phyloP scores from a whole-genome alignment of 805 yeast species.

The Alloascoidea hylecoeti region DNA sequence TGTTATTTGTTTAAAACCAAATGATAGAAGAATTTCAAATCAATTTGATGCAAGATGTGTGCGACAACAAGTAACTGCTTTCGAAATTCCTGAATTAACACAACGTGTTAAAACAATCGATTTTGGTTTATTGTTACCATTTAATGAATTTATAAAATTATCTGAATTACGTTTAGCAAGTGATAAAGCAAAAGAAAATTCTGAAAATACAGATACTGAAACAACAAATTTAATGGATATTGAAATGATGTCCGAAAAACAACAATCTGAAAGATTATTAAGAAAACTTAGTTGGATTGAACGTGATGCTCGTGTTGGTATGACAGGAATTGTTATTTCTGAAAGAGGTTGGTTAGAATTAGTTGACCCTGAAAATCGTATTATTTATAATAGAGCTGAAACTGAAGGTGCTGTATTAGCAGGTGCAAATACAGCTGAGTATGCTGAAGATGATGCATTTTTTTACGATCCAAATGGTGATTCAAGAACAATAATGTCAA shows the following conservation, averaged over 20 bases:
- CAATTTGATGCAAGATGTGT: conserved; percentile 27
- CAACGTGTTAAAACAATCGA: conserved; percentile 21
- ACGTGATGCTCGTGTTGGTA: conserved; percentile 22
- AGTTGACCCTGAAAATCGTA: conserved; percentile 18
- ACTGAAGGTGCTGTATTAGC: conserved; percentile 1
- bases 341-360: conserved; percentile 24
- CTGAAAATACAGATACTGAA: conserved; percentile 4
- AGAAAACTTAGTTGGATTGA: conserved; percentile 17
- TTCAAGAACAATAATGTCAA: background rate
- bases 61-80: conserved; percentile 23
- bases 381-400: background rate
- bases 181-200: conserved; percentile 5
- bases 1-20: conserved; percentile 25
- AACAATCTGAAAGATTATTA: conserved; percentile 15
- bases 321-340: conserved; percentile 24
- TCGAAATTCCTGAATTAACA: conserved; percentile 25
- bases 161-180: conserved; percentile 9
- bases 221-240: conserved; percentile 3
- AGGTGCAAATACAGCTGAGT: conserved; percentile 5
- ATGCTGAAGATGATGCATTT: conserved; percentile 14
- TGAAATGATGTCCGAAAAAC: conserved; percentile 14
- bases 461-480: conserved; percentile 19
- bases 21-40: conserved; percentile 20
- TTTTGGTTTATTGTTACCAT: conserved; percentile 22
- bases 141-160: conserved; percentile 18